Evolutionary conservation across 805 yeast genomes (phyloP).

Genomic region (Sungouiozyma ichnusensis): DNA sequence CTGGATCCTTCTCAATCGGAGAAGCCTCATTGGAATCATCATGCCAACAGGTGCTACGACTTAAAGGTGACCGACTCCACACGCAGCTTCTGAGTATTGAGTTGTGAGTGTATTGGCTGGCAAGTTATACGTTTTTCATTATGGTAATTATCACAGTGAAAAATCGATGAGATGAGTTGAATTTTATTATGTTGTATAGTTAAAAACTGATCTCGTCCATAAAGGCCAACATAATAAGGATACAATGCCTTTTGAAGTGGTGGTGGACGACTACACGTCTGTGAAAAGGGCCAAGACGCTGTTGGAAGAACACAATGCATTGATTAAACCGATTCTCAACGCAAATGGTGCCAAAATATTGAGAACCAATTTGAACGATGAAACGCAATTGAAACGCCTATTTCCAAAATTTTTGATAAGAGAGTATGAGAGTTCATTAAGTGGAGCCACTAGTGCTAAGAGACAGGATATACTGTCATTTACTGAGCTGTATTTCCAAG

Average conservation of each 20-base stretch:
- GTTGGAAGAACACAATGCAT: constrained; percentile 12
- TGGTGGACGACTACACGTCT: constrained; percentile 14
- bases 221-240: background rate
- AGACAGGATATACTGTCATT: constrained; percentile 3
- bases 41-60: no score
- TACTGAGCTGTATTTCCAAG: constrained; percentile 2
- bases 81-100: no score
- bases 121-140: no score
- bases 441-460: constrained; percentile 1
- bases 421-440: constrained; percentile 4
- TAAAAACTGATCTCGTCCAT: background rate
- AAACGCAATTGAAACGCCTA: background rate
- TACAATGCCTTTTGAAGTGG: constrained; percentile 18
- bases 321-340: constrained; percentile 18
- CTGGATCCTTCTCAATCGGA: background rate
- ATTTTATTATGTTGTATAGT: no score
- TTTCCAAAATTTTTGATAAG: constrained; percentile 5
- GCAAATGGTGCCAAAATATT: constrained; percentile 13
- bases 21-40: background rate
- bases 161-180: background rate
- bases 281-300: constrained; percentile 17
- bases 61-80: no score
- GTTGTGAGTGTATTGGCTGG: no score
- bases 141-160: background rate
- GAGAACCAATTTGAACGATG: constrained; percentile 12